phyloP scores from a whole-genome alignment of 495 filamentous ascomycete species.

The Hypoxylon perforatum region DNA sequence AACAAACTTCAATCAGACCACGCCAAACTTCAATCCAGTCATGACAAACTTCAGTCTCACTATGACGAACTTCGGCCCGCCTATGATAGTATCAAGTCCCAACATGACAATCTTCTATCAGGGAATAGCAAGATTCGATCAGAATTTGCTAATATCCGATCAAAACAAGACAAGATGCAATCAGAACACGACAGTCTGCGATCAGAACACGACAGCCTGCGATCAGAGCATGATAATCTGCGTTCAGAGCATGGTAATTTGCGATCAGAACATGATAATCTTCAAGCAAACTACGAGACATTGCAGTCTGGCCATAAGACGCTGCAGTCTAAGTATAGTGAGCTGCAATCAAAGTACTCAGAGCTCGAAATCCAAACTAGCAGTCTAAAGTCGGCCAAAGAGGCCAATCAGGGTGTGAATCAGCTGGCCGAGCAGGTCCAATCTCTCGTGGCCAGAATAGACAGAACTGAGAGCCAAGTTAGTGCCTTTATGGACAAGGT shows the following conservation, averaged over 20 bases:
- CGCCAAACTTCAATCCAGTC: too few species aligned
- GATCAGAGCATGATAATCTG: too few species aligned
- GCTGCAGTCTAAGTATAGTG: conserved; percentile 24
- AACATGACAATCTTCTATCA: neutral
- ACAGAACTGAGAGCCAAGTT: conserved; percentile 12
- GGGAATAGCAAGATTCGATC: conserved; percentile 4
- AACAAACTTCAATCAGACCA: conserved; percentile 4
- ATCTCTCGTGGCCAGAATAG: conserved; percentile 17
- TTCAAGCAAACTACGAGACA: neutral
- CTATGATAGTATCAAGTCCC: too few species aligned
- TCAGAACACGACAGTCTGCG: neutral
- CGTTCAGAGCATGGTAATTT: too few species aligned
- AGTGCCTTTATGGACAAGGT: conserved; percentile 27
- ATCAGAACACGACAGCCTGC: too few species aligned
- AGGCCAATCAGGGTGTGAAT: neutral
- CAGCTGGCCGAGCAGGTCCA: conserved; percentile 17
- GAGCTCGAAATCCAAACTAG: conserved; percentile 14
- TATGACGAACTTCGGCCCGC: too few species aligned
- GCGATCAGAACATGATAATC: neutral
- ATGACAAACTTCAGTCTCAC: too few species aligned
- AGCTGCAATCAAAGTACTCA: conserved; percentile 24
- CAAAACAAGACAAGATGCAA: conserved; percentile 3
- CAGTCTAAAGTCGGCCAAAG: conserved; percentile 3
- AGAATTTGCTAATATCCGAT: too few species aligned
- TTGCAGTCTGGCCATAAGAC: conserved; percentile 12